Evolutionary conservation across 768 basidiomycete species (phyloP).

Genomic region (Phaffia australis): DNA sequence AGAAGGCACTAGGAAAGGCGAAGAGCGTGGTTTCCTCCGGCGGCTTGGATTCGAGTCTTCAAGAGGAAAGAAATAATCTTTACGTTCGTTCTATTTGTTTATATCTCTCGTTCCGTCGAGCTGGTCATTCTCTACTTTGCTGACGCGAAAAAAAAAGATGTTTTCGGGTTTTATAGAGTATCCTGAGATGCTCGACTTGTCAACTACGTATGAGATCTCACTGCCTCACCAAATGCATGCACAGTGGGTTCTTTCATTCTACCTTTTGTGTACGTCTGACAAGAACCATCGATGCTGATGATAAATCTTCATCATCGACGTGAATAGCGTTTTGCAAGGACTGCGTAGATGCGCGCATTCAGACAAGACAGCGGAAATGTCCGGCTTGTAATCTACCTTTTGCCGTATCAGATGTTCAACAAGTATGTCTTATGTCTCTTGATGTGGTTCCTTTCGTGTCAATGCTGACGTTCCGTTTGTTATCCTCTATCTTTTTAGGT

Average conservation of each 20-base stretch:
- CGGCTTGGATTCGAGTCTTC: conserved; percentile 15
- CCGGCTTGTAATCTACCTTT: conserved; percentile 76
- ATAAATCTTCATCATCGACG: neutral
- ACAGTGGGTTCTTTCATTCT: conserved; percentile 53
- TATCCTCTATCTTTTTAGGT: neutral
- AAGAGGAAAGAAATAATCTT: conserved; percentile 33
- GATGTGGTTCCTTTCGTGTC: neutral
- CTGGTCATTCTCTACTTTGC: neutral
- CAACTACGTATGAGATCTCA: conserved; percentile 62
- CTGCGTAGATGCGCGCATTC: conserved; percentile 73
- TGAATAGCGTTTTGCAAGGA: conserved; percentile 53
- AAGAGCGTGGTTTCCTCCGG: conserved; percentile 30
- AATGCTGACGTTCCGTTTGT: neutral
- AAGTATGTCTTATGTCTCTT: conserved; percentile 38
- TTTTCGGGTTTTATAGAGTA: conserved; percentile 44
- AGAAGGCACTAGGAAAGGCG: conserved; percentile 34
- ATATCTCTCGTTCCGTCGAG: neutral
- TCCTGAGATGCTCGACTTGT: conserved; percentile 85
- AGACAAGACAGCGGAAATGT: conserved; percentile 86
- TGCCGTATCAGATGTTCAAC: conserved; percentile 69
- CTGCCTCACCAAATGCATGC: conserved; percentile 79
- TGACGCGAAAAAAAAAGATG: neutral
- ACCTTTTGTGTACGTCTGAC: neutral
- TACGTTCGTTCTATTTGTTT: conserved; percentile 29
- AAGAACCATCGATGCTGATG: conserved; percentile 44